phyloP scores from a whole-genome alignment of 75 land plant species.

The Selaginella tamariscina region DNA sequence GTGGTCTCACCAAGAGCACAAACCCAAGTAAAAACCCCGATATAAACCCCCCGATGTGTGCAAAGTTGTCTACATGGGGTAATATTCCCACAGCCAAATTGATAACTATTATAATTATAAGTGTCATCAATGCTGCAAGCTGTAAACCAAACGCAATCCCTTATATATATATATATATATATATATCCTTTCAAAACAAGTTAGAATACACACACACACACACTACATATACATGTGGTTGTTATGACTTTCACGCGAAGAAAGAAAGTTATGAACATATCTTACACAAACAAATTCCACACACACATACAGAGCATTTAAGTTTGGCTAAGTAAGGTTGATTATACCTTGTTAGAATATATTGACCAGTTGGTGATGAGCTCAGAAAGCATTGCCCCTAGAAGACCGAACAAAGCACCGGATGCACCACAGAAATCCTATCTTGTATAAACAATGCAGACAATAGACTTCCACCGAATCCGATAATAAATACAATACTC shows the following conservation, averaged over 20 bases:
- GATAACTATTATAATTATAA: constrained; percentile 45
- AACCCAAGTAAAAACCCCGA: constrained; percentile 85
- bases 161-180: too few relatives aligned
- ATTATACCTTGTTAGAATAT: constrained; percentile 40
- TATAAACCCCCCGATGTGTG: constrained; percentile 89
- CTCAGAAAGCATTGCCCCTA: constrained; percentile 77
- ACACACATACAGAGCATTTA: neutral
- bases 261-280: neutral
- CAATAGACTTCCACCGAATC: constrained; percentile 60
- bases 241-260: neutral
- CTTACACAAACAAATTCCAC: too few relatives aligned
- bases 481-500: constrained; percentile 55
- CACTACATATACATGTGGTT: too few relatives aligned
- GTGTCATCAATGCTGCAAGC: constrained; percentile 50
- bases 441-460: constrained; percentile 47
- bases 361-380: constrained; percentile 59
- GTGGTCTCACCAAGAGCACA: constrained; percentile 69
- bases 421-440: constrained; percentile 80
- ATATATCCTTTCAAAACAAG: too few relatives aligned
- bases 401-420: constrained; percentile 73
- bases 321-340: neutral
- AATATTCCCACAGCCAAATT: constrained; percentile 80
- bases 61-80: constrained; percentile 81
- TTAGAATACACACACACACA: too few relatives aligned
- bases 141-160: constrained; percentile 17